A percentile compares a stretch with the other conserved stretches of the same genome.
These are phyloP conservation scores for Alternaria panax DNA, from an alignment of 2,329 filamentous ascomycete species.

Conservation along the genomic window DNA sequence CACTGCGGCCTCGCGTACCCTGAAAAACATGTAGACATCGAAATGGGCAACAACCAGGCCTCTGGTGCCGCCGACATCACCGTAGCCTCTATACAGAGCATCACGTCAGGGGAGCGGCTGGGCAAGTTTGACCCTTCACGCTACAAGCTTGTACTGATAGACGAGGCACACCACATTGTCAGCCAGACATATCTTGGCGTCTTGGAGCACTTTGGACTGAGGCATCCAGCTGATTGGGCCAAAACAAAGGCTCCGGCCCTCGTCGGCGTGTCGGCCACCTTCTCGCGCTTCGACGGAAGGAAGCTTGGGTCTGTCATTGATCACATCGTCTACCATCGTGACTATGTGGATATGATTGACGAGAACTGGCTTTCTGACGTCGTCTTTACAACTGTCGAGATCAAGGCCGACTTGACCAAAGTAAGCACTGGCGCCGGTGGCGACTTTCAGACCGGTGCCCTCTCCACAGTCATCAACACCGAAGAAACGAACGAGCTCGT, in stretches of 20 bases:
- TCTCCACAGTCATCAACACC: conserved; percentile 86
- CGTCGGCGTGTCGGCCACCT: conserved; percentile 87
- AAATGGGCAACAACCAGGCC: conserved; percentile 83
- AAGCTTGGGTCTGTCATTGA: conserved; percentile 85
- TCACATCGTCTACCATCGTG: conserved; percentile 94
- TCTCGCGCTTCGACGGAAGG: conserved; percentile 82
- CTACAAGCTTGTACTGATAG: conserved; percentile 92
- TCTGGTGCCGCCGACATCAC: conserved; percentile 89
- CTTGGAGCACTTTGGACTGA: conserved; percentile 80
- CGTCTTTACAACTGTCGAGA: conserved; percentile 91
- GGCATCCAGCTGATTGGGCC: conserved; percentile 54
- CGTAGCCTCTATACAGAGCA: conserved; percentile 86
- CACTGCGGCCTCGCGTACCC: conserved; percentile 87
- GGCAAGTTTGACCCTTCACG: conserved; percentile 77
- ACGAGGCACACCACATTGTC: conserved; percentile 97
- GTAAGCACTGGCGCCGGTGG: conserved; percentile 71
- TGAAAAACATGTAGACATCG: conserved; percentile 80
- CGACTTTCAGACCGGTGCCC: conserved; percentile 80
- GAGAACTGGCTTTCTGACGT: conserved; percentile 92
- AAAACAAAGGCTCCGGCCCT: conserved; percentile 59
- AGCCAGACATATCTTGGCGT: conserved; percentile 78
- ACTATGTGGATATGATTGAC: conserved; percentile 80
- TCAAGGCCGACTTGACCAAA: conserved; percentile 77
- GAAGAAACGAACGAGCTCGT: conserved; percentile 81
- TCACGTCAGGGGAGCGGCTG: conserved; percentile 79